These are phyloP conservation scores for Gossypium schwendimanii DNA, from an alignment of 441 rosid species.

Conservation along the genomic window DNA sequence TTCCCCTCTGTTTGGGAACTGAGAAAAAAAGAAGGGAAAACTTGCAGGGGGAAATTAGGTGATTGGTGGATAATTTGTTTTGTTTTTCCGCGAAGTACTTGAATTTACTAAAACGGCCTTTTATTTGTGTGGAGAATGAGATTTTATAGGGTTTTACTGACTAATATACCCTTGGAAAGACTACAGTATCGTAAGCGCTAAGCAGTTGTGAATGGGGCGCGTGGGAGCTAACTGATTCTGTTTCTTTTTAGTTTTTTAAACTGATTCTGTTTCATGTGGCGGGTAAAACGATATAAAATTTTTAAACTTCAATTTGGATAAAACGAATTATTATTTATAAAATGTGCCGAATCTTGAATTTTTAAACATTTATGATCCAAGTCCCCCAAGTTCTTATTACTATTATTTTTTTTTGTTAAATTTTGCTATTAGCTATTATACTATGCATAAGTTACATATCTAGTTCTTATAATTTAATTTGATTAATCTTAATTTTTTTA, in stretches of 20 bases:
- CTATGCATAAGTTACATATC: no score
- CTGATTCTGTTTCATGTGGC: not conserved
- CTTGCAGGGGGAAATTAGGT: not conserved
- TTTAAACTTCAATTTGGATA: not conserved
- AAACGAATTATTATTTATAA: no score
- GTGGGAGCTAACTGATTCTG: not conserved
- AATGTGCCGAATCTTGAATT: no score
- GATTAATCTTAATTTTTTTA: no score
- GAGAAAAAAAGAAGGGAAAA: not conserved
- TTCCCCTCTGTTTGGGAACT: not conserved
- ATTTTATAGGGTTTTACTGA: not conserved
- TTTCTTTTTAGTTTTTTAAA: not conserved
- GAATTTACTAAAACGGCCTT: not conserved
- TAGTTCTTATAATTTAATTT: no score
- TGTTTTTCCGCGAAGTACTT: not conserved
- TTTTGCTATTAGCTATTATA: no score
- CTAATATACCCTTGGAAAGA: not conserved
- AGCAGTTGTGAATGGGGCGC: not conserved
- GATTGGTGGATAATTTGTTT: not conserved
- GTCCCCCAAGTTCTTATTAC: no score
- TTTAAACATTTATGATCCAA: no score
- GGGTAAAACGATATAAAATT: not conserved
- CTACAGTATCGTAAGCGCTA: no score
- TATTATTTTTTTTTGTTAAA: no score
- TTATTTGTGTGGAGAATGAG: not conserved